Percentiles rank a stretch among this genome's conserved stretches.
phyloP scores from a whole-genome alignment of 1,139 yeast genomes.

The Ogataea hybrid region DNA sequence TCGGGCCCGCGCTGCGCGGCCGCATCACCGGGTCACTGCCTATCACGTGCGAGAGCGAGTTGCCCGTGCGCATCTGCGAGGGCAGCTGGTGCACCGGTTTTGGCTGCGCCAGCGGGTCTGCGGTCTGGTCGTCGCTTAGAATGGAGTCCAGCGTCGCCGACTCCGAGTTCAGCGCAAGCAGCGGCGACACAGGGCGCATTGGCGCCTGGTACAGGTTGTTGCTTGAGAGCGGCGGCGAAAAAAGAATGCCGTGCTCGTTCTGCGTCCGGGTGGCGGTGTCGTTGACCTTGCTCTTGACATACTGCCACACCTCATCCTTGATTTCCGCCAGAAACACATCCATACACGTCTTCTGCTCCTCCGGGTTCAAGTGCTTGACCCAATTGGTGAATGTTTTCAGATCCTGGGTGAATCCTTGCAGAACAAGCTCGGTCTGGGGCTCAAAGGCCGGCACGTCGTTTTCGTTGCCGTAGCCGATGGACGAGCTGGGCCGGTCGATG shows the following conservation, averaged over 20 bases:
- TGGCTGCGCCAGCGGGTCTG: slow-evolving; percentile 10
- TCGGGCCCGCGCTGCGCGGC: slow-evolving; percentile 43
- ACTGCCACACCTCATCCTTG: slow-evolving; percentile 46
- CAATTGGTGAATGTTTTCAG: slow-evolving; percentile 56
- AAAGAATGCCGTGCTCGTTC: slow-evolving; percentile 16
- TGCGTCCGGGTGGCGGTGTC: slow-evolving; percentile 16
- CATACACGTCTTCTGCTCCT: slow-evolving; percentile 57
- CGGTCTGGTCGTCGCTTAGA: slow-evolving; percentile 25
- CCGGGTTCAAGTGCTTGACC: slow-evolving; percentile 55
- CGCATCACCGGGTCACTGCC: slow-evolving; percentile 31
- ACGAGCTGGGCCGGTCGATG: slow-evolving; percentile 20
- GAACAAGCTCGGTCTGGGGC: slow-evolving; percentile 31
- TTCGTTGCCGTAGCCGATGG: slow-evolving; percentile 26
- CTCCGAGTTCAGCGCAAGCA: slow-evolving; percentile 31
- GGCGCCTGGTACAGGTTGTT: slow-evolving; percentile 27
- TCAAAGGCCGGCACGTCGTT: slow-evolving; percentile 35
- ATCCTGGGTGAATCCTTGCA: slow-evolving; percentile 41
- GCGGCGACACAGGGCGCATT: slow-evolving; percentile 31
- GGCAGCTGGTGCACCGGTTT: slow-evolving; percentile 25
- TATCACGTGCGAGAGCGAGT: slow-evolving; percentile 18
- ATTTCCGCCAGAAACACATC: slow-evolving; percentile 54
- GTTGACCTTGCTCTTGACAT: slow-evolving; percentile 28
- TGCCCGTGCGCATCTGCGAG: slow-evolving; percentile 22
- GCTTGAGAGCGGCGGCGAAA: slow-evolving; percentile 29
- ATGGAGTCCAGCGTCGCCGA: slow-evolving; percentile 38